A percentile compares a stretch with the other conserved stretches of the same genome.
These are phyloP conservation scores for Sutorius australiensis DNA, from an alignment of 768 basidiomycete species.

Conservation along the genomic window DNA sequence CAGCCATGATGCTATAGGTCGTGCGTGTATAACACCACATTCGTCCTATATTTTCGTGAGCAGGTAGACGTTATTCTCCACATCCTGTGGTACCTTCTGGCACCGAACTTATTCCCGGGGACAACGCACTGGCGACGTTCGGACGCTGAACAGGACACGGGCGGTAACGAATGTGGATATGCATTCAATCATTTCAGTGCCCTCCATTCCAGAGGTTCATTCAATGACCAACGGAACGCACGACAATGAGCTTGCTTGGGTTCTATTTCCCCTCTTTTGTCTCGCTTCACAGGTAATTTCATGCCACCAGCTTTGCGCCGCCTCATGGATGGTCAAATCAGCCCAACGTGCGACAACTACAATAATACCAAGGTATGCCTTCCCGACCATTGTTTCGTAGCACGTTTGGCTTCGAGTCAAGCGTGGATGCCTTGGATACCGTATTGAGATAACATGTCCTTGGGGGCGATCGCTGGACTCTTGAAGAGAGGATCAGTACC, in stretches of 20 bases:
- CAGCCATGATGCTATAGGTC: neutral
- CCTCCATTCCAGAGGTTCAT: neutral
- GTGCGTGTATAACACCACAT: neutral
- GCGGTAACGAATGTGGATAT: neutral
- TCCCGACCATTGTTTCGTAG: neutral
- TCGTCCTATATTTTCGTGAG: conserved; percentile 3
- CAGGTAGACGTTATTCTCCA: neutral
- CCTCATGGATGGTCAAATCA: neutral
- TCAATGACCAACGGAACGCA: neutral
- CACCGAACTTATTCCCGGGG: neutral
- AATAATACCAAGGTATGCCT: conserved; percentile 1
- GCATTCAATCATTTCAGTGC: neutral
- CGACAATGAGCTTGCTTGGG: neutral
- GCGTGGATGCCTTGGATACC: conserved; percentile 42
- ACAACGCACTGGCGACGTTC: neutral
- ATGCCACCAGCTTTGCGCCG: neutral
- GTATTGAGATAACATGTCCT: conserved; percentile 58
- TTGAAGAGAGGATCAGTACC: conserved; percentile 87
- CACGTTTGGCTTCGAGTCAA: conserved; percentile 8
- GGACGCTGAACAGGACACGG: neutral
- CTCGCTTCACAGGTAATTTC: neutral
- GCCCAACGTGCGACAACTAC: neutral
- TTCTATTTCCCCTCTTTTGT: neutral
- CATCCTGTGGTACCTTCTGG: neutral
- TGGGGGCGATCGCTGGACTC: conserved; percentile 65